A percentile compares a stretch with the other conserved stretches of the same genome.
Conservation (phyloP, 768 basidiomycete species). For the Russula sp. region DNA sequence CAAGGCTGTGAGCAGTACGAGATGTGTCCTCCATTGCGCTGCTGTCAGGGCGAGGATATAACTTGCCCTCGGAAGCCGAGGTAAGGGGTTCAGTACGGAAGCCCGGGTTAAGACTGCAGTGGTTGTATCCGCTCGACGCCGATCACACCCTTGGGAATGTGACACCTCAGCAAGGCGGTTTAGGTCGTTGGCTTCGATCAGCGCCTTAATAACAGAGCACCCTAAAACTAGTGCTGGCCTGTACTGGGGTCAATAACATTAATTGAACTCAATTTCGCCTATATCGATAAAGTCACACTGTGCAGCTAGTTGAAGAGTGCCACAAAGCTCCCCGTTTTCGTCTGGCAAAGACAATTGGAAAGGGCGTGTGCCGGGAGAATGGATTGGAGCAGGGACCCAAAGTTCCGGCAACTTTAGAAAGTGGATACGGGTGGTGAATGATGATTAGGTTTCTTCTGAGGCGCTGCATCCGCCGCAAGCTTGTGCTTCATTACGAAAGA, state of each 20-base stretch:
- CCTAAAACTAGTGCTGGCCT: constrained; percentile 3
- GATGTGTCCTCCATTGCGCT: neutral
- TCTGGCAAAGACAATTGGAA: neutral
- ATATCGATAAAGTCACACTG: neutral
- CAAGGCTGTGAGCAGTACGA: neutral
- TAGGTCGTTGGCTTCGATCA: constrained; percentile 13
- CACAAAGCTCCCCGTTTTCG: neutral
- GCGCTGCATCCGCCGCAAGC: neutral
- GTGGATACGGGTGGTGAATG: neutral
- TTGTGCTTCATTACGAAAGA: constrained; percentile 6
- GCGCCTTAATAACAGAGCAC: neutral
- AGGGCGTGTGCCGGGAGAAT: neutral
- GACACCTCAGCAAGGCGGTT: constrained; percentile 14
- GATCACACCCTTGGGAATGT: constrained; percentile 19
- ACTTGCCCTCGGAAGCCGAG: neutral
- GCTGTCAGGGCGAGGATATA: neutral
- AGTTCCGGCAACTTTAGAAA: neutral
- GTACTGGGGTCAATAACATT: constrained; percentile 5
- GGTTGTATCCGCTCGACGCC: constrained; percentile 6
- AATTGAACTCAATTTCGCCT: constrained; percentile 8
- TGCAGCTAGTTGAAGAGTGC: neutral
- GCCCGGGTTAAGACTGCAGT: constrained; percentile 2
- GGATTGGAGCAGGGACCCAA: neutral
- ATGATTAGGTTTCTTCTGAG: constrained; percentile 7
- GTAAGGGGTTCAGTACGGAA: constrained; percentile 12